Conservation (phyloP, 2,329 filamentous ascomycete genomes). For the Dactylellina cionopaga region DNA sequence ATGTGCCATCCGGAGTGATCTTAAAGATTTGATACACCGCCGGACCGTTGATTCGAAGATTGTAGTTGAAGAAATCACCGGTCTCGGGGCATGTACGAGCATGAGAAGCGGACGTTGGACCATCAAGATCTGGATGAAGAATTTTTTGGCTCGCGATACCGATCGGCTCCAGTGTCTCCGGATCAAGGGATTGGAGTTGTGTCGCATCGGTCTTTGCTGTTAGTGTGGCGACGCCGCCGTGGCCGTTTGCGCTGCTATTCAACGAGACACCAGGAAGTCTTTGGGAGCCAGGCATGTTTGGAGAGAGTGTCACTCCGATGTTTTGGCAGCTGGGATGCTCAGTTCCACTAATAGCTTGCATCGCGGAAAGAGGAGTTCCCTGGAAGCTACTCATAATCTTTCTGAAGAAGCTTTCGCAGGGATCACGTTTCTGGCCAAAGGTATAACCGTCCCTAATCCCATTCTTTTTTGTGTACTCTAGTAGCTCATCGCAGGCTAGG, state of each 20-base stretch:
- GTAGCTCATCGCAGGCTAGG: slow-evolving; percentile 71
- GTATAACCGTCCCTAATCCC: slow-evolving; percentile 68
- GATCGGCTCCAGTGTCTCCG: slow-evolving; percentile 76
- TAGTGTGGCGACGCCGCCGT: slow-evolving; percentile 59
- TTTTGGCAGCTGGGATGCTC: slow-evolving; percentile 64
- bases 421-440: slow-evolving; percentile 78
- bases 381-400: slow-evolving; percentile 74
- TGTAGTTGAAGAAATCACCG: slow-evolving; percentile 83
- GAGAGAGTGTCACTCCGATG: slow-evolving; percentile 72
- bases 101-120: slow-evolving; percentile 75
- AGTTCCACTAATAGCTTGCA: slow-evolving; percentile 33
- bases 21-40: slow-evolving; percentile 75
- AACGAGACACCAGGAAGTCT: slow-evolving; percentile 12
- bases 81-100: slow-evolving; percentile 75
- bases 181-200: slow-evolving; percentile 71
- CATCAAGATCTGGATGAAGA: slow-evolving; percentile 75
- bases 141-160: slow-evolving; percentile 69
- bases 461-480: slow-evolving; percentile 70
- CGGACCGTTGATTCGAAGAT: slow-evolving; percentile 71
- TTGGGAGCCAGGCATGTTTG: slow-evolving; percentile 69
- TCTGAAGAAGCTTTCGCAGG: slow-evolving; percentile 76
- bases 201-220: slow-evolving; percentile 70
- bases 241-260: slow-evolving; percentile 50
- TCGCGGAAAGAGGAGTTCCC: slow-evolving; percentile 13
- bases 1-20: slow-evolving; percentile 71